phyloP scores from a whole-genome alignment of 2,329 filamentous ascomycete species.

The Alternaria solani region DNA sequence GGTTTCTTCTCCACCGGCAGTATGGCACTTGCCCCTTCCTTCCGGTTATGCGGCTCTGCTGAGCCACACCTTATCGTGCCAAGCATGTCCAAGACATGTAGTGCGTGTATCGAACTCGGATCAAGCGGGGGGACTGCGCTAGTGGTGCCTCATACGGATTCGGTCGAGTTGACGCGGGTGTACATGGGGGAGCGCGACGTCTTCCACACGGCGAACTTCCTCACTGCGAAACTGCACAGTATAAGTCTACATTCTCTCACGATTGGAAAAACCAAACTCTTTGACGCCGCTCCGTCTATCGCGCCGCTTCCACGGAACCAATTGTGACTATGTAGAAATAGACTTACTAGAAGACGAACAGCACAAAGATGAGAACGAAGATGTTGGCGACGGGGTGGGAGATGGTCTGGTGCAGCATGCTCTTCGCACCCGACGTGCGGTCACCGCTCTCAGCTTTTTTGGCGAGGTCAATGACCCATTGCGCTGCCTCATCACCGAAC shows the following conservation, averaged over 20 bases:
- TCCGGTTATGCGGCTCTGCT: conserved; percentile 5
- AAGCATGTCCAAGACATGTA: conserved; percentile 12
- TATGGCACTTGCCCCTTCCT: neutral
- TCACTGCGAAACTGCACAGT: conserved; percentile 28
- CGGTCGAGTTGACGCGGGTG: conserved; percentile 28
- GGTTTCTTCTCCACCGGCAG: neutral
- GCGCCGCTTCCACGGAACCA: conserved; percentile 6
- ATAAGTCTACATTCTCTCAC: conserved; percentile 27
- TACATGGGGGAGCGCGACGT: conserved; percentile 25
- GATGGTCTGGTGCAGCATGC: conserved; percentile 31
- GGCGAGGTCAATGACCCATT: conserved; percentile 33
- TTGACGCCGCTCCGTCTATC: conserved; percentile 10
- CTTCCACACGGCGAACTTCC: conserved; percentile 33
- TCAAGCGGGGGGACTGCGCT: neutral
- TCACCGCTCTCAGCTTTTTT: conserved; percentile 21
- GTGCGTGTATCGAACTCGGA: neutral
- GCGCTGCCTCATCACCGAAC: conserved; percentile 32
- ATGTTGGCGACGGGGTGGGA: conserved; percentile 33
- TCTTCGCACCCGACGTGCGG: conserved; percentile 23
- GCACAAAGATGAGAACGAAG: conserved; percentile 30
- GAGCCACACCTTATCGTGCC: conserved; percentile 4
- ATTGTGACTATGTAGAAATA: neutral
- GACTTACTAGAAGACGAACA: conserved; percentile 37
- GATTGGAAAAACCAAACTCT: neutral
- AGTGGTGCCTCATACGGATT: conserved; percentile 19